These are phyloP conservation scores for Globisporangium emineosum DNA, from an alignment of 352 stramenopile genomes.

Conservation along the genomic window DNA sequence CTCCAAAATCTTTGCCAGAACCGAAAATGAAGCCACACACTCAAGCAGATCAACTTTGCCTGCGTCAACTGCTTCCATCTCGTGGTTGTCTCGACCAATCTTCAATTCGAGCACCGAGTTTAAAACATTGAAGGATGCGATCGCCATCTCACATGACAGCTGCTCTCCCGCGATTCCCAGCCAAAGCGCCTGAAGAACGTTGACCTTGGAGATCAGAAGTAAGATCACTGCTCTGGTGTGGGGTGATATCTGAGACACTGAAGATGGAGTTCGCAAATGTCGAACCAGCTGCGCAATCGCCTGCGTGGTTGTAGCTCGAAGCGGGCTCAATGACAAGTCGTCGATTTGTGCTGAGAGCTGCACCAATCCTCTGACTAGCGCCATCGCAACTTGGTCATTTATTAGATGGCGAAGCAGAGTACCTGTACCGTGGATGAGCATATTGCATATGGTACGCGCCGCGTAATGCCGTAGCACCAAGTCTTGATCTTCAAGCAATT, in stretches of 20 bases:
- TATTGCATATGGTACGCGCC: constrained; percentile 54
- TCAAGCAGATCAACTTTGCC: constrained; percentile 37
- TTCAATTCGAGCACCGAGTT: constrained; percentile 62
- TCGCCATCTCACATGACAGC: constrained; percentile 27
- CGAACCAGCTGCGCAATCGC: constrained; percentile 51
- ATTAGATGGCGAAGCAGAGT: constrained; percentile 32
- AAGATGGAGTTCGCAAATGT: constrained; percentile 35
- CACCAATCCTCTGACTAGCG: constrained; percentile 31
- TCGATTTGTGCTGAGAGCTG: constrained; percentile 15
- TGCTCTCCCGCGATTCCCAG: constrained; percentile 17
- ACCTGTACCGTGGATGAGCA: constrained; percentile 47
- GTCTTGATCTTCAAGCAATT: constrained; percentile 38
- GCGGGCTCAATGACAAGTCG: constrained; percentile 1
- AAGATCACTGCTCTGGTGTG: constrained; percentile 31
- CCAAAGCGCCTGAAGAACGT: constrained; percentile 43
- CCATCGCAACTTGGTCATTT: constrained; percentile 36
- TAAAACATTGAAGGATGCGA: constrained; percentile 61
- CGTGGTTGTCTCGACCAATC: constrained; percentile 14
- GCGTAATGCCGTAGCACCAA: constrained; percentile 50
- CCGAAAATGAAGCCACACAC: constrained; percentile 27
- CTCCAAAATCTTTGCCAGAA: constrained; percentile 30
- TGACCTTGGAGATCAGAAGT: constrained; percentile 33
- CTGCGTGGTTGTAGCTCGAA: constrained; percentile 46
- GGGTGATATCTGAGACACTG: constrained; percentile 20
- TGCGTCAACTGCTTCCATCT: constrained; percentile 28